Base-by-base conservation (phyloP, 1,284 basidiomycete genomes). In the Pseudozyma tsukubaensis region DNA sequence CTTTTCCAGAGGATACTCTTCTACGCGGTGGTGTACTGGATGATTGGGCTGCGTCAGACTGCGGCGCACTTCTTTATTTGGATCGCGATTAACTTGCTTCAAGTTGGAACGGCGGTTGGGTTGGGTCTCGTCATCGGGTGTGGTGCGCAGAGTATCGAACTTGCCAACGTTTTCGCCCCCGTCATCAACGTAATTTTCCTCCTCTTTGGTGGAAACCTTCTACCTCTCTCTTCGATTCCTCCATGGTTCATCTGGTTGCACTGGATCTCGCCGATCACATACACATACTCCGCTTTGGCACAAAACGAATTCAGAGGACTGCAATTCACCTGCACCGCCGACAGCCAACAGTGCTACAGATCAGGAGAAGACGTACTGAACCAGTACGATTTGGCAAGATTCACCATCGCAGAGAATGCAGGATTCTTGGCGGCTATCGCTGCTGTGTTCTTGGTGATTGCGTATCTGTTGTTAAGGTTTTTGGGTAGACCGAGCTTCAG, bases 141-240 rank as follows among this genome's bases (percentile, higher is more conserved):
- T 34, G 66, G 70, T 3, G 58, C 71, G 12, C 57, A 59, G 1
- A 59, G 43, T 10, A 70, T 78, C 36, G 70, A 78, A 19, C 45
- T 77, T 3, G 77, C 74, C 16, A 77, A 75, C 45, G 69, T 79
- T 37, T 66, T 79, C 35, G 77, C 77, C 11, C 77, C 77, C 16
- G 59, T 77, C 18, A 75, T 79, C 63, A 79, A 75, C 57, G 77
- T 79, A 39, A 47, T 78, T 53, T 77, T 75, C 51, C 59, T 79
- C 3, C 70, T 79, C 11, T 79, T 79, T 16, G 77, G 76, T 24
- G 72, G 74, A 3, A 78, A 77, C 35, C 50, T 79, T 10, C 47
- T 79, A 4, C 77, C 77, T 10, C 56, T 72, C 5, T 62, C 58
- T 2, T 62, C 61, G 8, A 75, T 75, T 21, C 77, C 77, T 3